Conservation (phyloP, 306 rosid genomes). For the Prunus salicina region DNA sequence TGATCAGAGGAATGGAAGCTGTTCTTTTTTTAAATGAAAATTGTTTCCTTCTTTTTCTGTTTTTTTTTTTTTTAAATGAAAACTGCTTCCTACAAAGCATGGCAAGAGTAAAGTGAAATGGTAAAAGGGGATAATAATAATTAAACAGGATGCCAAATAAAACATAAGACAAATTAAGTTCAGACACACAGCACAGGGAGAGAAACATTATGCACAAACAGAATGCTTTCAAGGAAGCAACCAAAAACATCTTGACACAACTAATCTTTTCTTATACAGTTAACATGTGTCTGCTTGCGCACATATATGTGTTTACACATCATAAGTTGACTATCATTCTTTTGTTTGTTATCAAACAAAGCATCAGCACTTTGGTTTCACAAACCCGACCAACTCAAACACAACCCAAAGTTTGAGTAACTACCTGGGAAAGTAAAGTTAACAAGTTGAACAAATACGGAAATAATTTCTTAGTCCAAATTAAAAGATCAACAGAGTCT, state of each 20-base stretch:
- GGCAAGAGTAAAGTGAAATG: background rate
- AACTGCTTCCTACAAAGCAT: background rate
- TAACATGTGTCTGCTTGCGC: background rate
- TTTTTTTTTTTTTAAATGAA: too few relatives aligned
- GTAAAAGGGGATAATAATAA: background rate
- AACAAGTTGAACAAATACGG: background rate
- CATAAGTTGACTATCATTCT: background rate
- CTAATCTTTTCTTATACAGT: background rate
- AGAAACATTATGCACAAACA: background rate
- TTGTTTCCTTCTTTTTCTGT: background rate
- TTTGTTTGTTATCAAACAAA: too few relatives aligned
- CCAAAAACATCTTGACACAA: background rate
- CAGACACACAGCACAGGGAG: background rate
- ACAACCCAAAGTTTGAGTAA: background rate
- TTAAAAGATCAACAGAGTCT: background rate
- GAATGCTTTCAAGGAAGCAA: background rate
- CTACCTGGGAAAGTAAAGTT: background rate
- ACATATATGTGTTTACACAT: background rate
- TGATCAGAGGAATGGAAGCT: background rate
- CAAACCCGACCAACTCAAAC: background rate
- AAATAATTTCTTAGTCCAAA: background rate
- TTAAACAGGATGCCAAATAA: background rate
- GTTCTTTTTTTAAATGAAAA: background rate
- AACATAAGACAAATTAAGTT: background rate
- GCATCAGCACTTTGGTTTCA: background rate